Base-by-base conservation (phyloP, 148 eudicot genomes). In the Vaccinium corymbosum region DNA sequence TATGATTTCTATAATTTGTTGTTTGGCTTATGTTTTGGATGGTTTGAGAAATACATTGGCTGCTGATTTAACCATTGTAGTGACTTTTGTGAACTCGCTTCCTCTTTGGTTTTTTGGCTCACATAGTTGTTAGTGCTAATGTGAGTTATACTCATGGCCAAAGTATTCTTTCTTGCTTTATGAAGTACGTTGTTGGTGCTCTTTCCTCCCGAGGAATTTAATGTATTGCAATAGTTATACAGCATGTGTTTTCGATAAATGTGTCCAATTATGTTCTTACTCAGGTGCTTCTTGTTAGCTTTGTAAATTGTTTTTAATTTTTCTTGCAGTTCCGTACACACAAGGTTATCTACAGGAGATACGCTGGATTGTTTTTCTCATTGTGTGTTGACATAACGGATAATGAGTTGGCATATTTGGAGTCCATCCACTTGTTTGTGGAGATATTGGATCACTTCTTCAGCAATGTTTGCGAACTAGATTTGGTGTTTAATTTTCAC, bases 381-480 rank as follows among this genome's bases (percentile, higher is more conserved):
- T 83, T 91, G 16, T 97, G 97, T 86, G 99, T 94, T 80, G 99
- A 94, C 82, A 94, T 94, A 86, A 97, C 99, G 6, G 99, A 97
- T 83, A 97, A 94, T 87, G 99, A 97, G 92, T 83, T 97, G 81
- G 99, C 95, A 66, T 94, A 97, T 87, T 87, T 97, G 78, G 99
- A 97, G 86, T 89, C 92, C 86, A 97, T 97, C 85, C 99, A 97
- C 88, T 93, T 97, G 42, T 97, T 94, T 90, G 99, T 97, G 84
- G 98, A 97, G 94, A 97, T 97, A 86, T 83, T 97, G 89, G 99
- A 97, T 86, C 99, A 97, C 85, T 97, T 97, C 84, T 97, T 94
- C 95, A 94, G 99, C 93, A 97, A 95, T 85, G 99, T 97, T 53
- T 97, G 99, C 52, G 98, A 97, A 93, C 93, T 97, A 76, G 99